Percentiles rank a stretch among this genome's conserved stretches.
Conservation (phyloP, 768 basidiomycete species). For the Podaxis sp. region DNA sequence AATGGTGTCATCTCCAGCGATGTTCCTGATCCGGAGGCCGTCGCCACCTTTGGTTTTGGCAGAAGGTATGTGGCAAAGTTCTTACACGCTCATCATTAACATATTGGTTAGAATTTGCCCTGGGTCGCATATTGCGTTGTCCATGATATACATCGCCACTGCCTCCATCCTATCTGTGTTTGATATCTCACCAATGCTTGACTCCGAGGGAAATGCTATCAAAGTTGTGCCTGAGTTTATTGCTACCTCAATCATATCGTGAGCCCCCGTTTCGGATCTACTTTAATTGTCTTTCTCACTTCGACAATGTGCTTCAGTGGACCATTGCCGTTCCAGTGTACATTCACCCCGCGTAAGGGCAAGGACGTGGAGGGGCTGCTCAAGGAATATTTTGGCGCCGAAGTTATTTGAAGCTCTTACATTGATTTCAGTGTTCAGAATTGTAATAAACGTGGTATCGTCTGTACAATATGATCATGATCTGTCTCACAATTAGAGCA, state of each 20-base stretch:
- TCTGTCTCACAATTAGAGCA: too few species aligned
- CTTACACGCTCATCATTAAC: background rate
- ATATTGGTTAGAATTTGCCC: slow-evolving; percentile 10
- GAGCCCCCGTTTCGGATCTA: background rate
- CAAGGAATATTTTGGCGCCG: background rate
- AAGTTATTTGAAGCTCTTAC: background rate
- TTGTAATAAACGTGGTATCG: too few species aligned
- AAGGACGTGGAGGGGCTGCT: slow-evolving; percentile 3
- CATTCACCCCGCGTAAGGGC: slow-evolving; percentile 1
- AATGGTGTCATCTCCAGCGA: slow-evolving; percentile 20
- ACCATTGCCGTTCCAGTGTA: slow-evolving; percentile 8
- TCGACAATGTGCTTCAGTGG: background rate
- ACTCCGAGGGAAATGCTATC: slow-evolving; percentile 12
- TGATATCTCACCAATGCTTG: slow-evolving; percentile 17
- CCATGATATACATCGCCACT: slow-evolving; percentile 2
- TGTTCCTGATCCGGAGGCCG: slow-evolving; percentile 24
- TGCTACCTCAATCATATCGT: background rate
- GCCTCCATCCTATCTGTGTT: slow-evolving; percentile 16
- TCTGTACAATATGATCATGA: too few species aligned
- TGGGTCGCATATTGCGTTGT: slow-evolving; percentile 6
- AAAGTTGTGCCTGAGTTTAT: background rate
- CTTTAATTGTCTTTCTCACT: background rate
- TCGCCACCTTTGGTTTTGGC: slow-evolving; percentile 32
- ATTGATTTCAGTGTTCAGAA: too few species aligned
- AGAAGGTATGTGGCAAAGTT: slow-evolving; percentile 19